Conservation (phyloP, 371 early-diverging fungal species). For the Mortierella sp. region DNA sequence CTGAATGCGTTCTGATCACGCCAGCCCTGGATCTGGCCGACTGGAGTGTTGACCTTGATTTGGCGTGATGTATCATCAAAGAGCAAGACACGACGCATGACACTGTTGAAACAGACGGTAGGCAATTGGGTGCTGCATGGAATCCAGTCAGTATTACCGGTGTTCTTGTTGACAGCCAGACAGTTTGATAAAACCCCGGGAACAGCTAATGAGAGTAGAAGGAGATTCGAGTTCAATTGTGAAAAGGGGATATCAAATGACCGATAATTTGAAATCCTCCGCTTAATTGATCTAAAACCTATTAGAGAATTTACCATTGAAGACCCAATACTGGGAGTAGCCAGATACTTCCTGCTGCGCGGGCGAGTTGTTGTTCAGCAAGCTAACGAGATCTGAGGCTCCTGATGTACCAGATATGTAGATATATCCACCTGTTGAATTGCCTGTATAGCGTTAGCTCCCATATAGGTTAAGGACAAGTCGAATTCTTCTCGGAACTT, state of each 20-base stretch:
- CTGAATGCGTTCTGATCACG: constrained; percentile 30
- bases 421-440: constrained; percentile 41
- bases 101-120: constrained; percentile 48
- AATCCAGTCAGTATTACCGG: constrained; percentile 45
- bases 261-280: background rate
- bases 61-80: constrained; percentile 48
- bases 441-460: background rate
- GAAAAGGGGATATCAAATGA: constrained; percentile 4
- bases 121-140: constrained; percentile 40
- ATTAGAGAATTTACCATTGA: constrained; percentile 21
- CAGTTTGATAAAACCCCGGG: constrained; percentile 40
- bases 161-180: constrained; percentile 47
- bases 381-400: constrained; percentile 15
- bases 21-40: constrained; percentile 37
- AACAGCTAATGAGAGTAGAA: constrained; percentile 14
- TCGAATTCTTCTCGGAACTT: background rate
- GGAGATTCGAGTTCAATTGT: background rate
- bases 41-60: constrained; percentile 36
- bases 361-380: constrained; percentile 34
- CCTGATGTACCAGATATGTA: constrained; percentile 42
- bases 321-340: constrained; percentile 45
- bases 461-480: background rate
- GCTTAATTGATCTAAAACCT: background rate
- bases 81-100: constrained; percentile 46
- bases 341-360: constrained; percentile 34